A percentile compares a stretch with the other conserved stretches of the same genome.
Conservation (phyloP, 192 early-diverging fungal genomes). For the Powellomyces hirtus region DNA sequence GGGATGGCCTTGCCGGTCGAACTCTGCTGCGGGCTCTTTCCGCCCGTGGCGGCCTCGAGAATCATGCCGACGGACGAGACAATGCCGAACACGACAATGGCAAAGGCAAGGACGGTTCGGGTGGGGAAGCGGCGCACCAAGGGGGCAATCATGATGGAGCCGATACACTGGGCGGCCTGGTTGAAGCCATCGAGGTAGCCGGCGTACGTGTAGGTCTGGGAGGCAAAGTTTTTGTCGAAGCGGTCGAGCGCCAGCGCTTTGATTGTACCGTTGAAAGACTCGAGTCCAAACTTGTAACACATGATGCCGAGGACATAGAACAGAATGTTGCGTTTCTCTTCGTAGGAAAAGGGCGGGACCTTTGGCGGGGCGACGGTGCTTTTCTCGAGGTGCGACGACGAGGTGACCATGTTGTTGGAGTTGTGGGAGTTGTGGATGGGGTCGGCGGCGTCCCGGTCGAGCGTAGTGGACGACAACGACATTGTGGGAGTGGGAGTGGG, state of each 20-base stretch:
- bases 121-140: conserved; percentile 47
- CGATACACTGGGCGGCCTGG: conserved; percentile 53
- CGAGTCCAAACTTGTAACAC: conserved; percentile 56
- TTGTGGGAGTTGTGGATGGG: too few relatives aligned
- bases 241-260: conserved; percentile 29
- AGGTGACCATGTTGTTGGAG: too few relatives aligned
- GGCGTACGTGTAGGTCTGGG: conserved; percentile 27
- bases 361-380: too few relatives aligned
- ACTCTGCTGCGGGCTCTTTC: conserved; percentile 23
- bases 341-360: conserved; percentile 12
- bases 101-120: conserved; percentile 37
- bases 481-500: too few relatives aligned
- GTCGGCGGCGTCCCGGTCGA: too few relatives aligned
- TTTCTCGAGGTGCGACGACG: too few relatives aligned
- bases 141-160: conserved; percentile 50
- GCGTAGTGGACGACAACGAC: too few relatives aligned
- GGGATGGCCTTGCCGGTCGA: conserved; percentile 8
- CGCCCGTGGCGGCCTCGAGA: conserved; percentile 52
- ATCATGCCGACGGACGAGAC: conserved; percentile 50
- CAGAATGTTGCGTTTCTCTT: conserved; percentile 43
- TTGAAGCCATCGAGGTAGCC: conserved; percentile 42
- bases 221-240: conserved; percentile 13
- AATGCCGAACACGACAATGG: conserved; percentile 43
- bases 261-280: conserved; percentile 40
- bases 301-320: conserved; percentile 60